Percentiles rank a stretch among this genome's conserved stretches.
Evolutionary conservation across 352 stramenopile genomes (phyloP).

Genomic region (Globisporangium spiculum): DNA sequence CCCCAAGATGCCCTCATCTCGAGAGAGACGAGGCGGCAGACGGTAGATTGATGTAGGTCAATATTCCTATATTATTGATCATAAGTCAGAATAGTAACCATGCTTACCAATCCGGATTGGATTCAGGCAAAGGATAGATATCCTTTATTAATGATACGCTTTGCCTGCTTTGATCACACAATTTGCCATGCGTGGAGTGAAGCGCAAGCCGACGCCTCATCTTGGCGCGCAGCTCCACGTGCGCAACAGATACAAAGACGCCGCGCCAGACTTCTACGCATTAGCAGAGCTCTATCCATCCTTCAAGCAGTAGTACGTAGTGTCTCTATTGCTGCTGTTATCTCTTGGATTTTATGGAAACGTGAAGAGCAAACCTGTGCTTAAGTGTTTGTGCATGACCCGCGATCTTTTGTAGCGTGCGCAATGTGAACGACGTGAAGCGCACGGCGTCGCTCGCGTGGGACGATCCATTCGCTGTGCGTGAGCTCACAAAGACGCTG

Average conservation of each 20-base stretch:
- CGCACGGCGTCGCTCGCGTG: constrained; percentile 62
- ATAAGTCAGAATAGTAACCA: not conserved
- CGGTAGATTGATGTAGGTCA: not conserved
- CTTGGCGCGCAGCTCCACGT: constrained; percentile 60
- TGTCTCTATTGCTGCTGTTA: not conserved
- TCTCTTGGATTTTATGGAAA: not conserved
- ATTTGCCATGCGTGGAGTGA: constrained; percentile 35
- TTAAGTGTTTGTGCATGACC: not conserved
- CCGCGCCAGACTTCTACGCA: constrained; percentile 74
- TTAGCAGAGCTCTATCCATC: constrained; percentile 55
- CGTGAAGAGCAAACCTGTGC: not conserved
- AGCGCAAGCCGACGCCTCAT: constrained; percentile 54
- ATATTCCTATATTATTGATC: not conserved
- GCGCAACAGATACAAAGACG: constrained; percentile 73
- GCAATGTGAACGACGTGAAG: constrained; percentile 57
- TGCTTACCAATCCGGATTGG: not conserved
- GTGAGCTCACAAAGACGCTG: constrained; percentile 91
- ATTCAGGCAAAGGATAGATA: not conserved
- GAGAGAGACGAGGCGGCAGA: not conserved
- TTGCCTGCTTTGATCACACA: not conserved
- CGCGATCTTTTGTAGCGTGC: constrained; percentile 32
- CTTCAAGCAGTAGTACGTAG: constrained; percentile 63
- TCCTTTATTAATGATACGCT: not conserved
- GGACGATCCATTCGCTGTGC: constrained; percentile 65
- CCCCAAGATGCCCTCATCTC: not conserved